Conservation (phyloP, 1,139 yeast genomes). For the Suhomyces anneliseae region DNA sequence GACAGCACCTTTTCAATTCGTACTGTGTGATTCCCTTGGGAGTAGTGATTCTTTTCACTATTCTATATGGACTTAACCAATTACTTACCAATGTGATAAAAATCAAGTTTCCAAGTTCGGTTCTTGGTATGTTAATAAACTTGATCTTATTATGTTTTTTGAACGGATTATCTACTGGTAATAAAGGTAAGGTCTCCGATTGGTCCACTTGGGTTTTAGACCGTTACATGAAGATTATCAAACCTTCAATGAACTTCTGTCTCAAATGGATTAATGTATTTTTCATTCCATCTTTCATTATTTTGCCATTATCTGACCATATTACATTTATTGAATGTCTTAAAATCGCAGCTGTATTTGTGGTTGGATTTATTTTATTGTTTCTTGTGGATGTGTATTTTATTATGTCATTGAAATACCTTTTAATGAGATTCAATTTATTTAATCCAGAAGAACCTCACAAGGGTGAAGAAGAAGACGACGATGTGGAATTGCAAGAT, state of each 20-base stretch:
- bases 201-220: slow-evolving; percentile 34
- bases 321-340: slow-evolving; percentile 68
- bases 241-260: slow-evolving; percentile 68
- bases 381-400: slow-evolving; percentile 46
- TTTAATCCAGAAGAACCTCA: slow-evolving; percentile 14
- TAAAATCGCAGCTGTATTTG: slow-evolving; percentile 72
- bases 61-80: slow-evolving; percentile 65
- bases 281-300: slow-evolving; percentile 75
- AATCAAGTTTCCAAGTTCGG: slow-evolving; percentile 71
- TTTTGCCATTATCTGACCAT: slow-evolving; percentile 63
- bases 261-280: slow-evolving; percentile 77
- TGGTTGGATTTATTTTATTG: slow-evolving; percentile 59
- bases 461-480: slow-evolving; percentile 14
- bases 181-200: slow-evolving; percentile 25
- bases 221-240: slow-evolving; percentile 48
- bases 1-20: slow-evolving; percentile 31
- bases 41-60: slow-evolving; percentile 29
- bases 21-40: slow-evolving; percentile 41
- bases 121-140: slow-evolving; percentile 68
- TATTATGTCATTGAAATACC: slow-evolving; percentile 32
- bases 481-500: slow-evolving; percentile 17
- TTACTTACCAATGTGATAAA: slow-evolving; percentile 49
- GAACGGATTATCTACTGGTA: slow-evolving; percentile 18
- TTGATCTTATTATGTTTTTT: slow-evolving; percentile 48
- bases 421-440: slow-evolving; percentile 21